Evolutionary conservation across 2,329 filamentous ascomycete genomes (phyloP).

Genomic region (Lecanoromycetidae sp.): DNA sequence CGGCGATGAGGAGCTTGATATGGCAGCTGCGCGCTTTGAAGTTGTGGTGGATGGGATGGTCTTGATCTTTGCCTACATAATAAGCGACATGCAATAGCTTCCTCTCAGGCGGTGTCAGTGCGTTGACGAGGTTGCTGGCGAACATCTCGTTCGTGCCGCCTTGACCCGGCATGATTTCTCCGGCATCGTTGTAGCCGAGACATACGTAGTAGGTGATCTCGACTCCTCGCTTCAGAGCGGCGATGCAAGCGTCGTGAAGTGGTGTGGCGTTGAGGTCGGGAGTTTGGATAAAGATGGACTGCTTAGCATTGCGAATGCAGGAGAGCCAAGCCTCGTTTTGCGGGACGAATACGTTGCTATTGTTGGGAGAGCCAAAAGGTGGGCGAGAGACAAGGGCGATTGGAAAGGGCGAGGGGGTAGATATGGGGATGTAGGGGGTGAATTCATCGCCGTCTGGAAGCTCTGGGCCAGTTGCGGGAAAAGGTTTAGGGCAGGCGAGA

Average conservation of each 20-base stretch:
- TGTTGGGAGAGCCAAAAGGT: constrained; percentile 53
- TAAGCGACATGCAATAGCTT: constrained; percentile 41
- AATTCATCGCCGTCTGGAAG: constrained; percentile 43
- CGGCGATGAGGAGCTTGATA: constrained; percentile 65
- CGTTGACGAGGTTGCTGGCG: constrained; percentile 45
- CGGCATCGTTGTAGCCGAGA: constrained; percentile 67
- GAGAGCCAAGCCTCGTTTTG: constrained; percentile 68
- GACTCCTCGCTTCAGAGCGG: constrained; percentile 55
- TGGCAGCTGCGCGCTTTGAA: constrained; percentile 59
- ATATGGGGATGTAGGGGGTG: constrained; percentile 52
- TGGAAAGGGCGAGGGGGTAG: constrained; percentile 45
- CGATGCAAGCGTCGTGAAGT: constrained; percentile 49
- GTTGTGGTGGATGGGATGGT: constrained; percentile 51
- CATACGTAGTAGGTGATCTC: constrained; percentile 60
- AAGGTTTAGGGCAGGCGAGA: constrained; percentile 38
- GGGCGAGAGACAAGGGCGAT: constrained; percentile 61
- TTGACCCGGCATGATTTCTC: constrained; percentile 63
- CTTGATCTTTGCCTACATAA: constrained; percentile 65
- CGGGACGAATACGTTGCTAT: constrained; percentile 49
- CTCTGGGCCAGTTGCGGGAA: constrained; percentile 44
- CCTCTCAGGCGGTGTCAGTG: constrained; percentile 39
- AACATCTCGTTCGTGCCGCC: constrained; percentile 66
- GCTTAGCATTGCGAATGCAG: constrained; percentile 51
- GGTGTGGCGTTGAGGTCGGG: constrained; percentile 64
- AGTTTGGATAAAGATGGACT: constrained; percentile 62